phyloP scores from a whole-genome alignment of 305 asterid species.

The Fraxinus paxiana region DNA sequence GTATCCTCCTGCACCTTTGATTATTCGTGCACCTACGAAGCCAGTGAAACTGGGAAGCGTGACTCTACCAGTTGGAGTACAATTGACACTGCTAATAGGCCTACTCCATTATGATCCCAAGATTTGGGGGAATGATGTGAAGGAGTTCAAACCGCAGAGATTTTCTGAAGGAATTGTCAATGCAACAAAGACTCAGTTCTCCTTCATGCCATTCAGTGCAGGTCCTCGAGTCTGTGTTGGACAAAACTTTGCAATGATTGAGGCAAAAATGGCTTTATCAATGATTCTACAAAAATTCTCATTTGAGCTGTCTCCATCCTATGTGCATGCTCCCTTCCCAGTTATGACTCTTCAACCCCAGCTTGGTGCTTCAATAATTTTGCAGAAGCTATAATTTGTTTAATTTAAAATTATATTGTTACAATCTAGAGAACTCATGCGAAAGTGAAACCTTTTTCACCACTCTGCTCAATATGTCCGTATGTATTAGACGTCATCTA shows the following conservation, averaged over 20 bases:
- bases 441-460: not conserved
- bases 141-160: constrained; percentile 32
- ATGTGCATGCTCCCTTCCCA: constrained; percentile 15
- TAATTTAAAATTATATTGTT: not conserved
- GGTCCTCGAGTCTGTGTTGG: constrained; percentile 33
- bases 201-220: constrained; percentile 23
- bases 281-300: constrained; percentile 22
- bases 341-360: constrained; percentile 22
- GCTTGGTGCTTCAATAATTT: constrained; percentile 21
- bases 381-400: constrained; percentile 2
- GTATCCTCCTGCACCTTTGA: not conserved
- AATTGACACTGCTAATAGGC: not conserved
- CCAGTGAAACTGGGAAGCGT: constrained; percentile 15
- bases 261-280: constrained; percentile 24
- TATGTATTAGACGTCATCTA: not conserved
- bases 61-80: constrained; percentile 13
- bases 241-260: constrained; percentile 24
- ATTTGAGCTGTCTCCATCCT: constrained; percentile 21
- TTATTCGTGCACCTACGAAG: not conserved
- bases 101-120: constrained; percentile 21
- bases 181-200: constrained; percentile 22
- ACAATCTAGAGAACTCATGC: not conserved
- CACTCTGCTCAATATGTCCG: not conserved
- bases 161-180: constrained; percentile 20
- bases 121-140: constrained; percentile 35